Conservation (phyloP, 352 stramenopile genomes). For the Pythium brassicae region DNA sequence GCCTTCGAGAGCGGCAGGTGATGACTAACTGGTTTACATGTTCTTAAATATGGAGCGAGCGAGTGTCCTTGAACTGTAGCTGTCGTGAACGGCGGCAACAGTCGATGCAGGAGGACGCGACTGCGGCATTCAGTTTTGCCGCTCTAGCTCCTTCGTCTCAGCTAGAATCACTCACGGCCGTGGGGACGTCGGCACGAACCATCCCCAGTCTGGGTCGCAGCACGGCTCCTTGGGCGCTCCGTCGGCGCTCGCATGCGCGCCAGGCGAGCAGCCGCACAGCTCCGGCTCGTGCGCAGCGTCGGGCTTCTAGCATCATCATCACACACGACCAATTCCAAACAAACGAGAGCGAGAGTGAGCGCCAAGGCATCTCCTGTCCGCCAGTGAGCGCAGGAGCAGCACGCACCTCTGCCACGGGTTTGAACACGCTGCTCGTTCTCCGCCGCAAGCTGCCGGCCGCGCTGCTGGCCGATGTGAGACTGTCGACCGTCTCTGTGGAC, state of each 20-base stretch:
- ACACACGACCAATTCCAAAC: no score
- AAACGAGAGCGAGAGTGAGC: not conserved
- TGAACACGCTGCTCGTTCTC: slow-evolving; percentile 36
- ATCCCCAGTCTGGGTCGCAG: slow-evolving; percentile 61
- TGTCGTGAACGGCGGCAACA: not conserved
- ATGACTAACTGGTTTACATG: not conserved
- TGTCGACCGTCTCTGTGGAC: slow-evolving; percentile 21
- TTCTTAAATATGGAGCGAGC: not conserved
- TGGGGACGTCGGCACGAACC: slow-evolving; percentile 50
- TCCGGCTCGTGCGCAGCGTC: slow-evolving; percentile 4
- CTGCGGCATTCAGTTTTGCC: no score
- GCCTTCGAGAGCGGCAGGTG: not conserved
- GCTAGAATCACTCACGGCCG: slow-evolving; percentile 2
- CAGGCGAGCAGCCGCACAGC: slow-evolving; percentile 18
- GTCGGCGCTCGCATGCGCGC: slow-evolving; percentile 14
- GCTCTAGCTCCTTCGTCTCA: not conserved
- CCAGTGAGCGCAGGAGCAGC: not conserved
- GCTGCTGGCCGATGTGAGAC: slow-evolving; percentile 25
- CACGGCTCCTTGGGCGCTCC: slow-evolving; percentile 18
- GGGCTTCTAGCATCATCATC: not conserved
- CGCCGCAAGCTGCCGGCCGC: slow-evolving; percentile 22
- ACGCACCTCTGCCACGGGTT: slow-evolving; percentile 29
- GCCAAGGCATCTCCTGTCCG: not conserved
- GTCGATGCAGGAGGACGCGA: no score
- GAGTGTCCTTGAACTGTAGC: not conserved